These are phyloP conservation scores for Aeschynomene evenia DNA, from an alignment of 306 rosid genomes.

Conservation along the genomic window DNA sequence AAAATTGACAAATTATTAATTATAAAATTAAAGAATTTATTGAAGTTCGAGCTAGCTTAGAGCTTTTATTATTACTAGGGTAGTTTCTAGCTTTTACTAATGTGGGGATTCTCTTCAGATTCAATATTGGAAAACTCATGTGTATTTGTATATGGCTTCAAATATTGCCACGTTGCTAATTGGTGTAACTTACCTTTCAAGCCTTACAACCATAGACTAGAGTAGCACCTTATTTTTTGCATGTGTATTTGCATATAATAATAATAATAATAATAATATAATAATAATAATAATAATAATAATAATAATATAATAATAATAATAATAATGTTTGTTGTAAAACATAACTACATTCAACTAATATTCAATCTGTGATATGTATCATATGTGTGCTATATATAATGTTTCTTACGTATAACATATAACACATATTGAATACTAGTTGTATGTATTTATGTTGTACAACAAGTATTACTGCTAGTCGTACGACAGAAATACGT, in stretches of 20 bases:
- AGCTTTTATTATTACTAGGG: constrained; percentile 1
- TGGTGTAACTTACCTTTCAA: neutral
- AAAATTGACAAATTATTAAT: neutral
- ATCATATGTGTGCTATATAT: too few species aligned
- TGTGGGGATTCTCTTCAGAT: neutral
- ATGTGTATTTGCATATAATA: neutral
- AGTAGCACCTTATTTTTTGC: neutral
- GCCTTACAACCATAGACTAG: neutral
- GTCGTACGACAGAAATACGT: too few species aligned
- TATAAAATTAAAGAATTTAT: neutral
- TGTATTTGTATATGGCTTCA: neutral
- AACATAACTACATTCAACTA: too few species aligned
- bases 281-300: too few species aligned
- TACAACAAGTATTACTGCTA: too few species aligned
- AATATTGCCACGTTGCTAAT: neutral
- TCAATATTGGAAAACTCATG: neutral
- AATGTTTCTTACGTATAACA: too few species aligned
- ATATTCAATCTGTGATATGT: too few species aligned
- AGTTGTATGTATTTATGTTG: too few species aligned
- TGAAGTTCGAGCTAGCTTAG: neutral
- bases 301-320: too few species aligned
- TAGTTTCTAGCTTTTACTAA: constrained; percentile 18
- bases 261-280: too few species aligned
- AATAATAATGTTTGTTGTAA: too few species aligned
- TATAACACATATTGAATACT: too few species aligned